Evolutionary conservation across 2,329 filamentous ascomycete species (phyloP).

Genomic region (Fusarium nodosum): DNA sequence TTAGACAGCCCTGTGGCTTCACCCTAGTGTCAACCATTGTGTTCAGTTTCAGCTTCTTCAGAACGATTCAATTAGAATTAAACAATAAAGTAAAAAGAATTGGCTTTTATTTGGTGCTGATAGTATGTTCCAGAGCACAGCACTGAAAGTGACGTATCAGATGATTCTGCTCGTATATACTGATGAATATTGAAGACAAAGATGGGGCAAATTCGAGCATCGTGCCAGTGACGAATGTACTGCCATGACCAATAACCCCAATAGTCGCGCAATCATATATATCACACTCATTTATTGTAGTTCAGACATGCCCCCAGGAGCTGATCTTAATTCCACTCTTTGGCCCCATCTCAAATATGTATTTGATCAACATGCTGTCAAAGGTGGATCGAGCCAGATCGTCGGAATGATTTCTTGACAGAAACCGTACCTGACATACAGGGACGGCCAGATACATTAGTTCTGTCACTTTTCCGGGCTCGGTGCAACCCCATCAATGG

Average conservation of each 20-base stretch:
- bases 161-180: neutral
- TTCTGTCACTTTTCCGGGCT: constrained; percentile 65
- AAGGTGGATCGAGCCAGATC: constrained; percentile 33
- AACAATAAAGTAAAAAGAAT: neutral
- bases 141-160: neutral
- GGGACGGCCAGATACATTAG: constrained; percentile 32
- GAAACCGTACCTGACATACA: constrained; percentile 35
- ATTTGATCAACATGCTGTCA: constrained; percentile 15
- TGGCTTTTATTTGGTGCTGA: constrained; percentile 25
- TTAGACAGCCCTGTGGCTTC: neutral
- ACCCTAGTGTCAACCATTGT: neutral
- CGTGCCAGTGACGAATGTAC: neutral
- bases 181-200: neutral
- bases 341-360: neutral
- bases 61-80: neutral
- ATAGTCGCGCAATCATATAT: neutral
- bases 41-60: neutral
- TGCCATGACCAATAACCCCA: neutral
- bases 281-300: neutral
- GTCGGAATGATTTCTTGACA: constrained; percentile 24
- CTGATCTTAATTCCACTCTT: neutral
- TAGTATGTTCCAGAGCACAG: constrained; percentile 1
- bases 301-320: neutral
- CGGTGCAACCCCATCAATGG: constrained; percentile 62
- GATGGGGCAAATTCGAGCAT: neutral